Conservation (phyloP, 2,329 filamentous ascomycete genomes). For the Ascochyta clinopodiicola region DNA sequence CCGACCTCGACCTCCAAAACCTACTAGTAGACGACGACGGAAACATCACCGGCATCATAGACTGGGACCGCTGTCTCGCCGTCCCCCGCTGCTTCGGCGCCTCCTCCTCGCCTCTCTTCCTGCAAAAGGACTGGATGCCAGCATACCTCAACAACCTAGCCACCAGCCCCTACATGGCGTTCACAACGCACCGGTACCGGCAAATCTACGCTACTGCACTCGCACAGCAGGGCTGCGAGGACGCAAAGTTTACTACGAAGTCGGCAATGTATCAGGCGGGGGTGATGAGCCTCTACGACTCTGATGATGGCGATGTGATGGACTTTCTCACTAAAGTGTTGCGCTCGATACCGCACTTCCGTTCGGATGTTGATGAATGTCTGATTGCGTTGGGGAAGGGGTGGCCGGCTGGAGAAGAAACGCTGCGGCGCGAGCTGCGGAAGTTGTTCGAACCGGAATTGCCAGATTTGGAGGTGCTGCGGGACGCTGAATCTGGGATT, state of each 20-base stretch:
- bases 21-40: slow-evolving; percentile 26
- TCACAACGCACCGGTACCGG: slow-evolving; percentile 18
- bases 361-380: background rate
- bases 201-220: slow-evolving; percentile 23
- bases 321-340: slow-evolving; percentile 8
- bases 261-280: slow-evolving; percentile 16
- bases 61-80: slow-evolving; percentile 25
- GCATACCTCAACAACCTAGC: background rate
- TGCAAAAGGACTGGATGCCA: slow-evolving; percentile 19
- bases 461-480: background rate
- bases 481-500: background rate
- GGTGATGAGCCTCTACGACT: slow-evolving; percentile 5
- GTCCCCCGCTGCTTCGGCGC: slow-evolving; percentile 24
- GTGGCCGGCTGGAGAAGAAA: slow-evolving; percentile 1
- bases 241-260: slow-evolving; percentile 22
- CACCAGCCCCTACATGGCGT: background rate
- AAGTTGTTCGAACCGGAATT: slow-evolving; percentile 1
- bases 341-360: background rate
- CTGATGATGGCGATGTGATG: background rate
- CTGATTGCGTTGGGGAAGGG: background rate
- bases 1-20: slow-evolving; percentile 35
- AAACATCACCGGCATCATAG: slow-evolving; percentile 31
- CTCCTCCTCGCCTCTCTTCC: slow-evolving; percentile 19
- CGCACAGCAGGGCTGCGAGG: slow-evolving; percentile 2
- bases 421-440: background rate